Percentiles rank a stretch among this genome's conserved stretches.
Evolutionary conservation across 192 early-diverging fungal genomes (phyloP).

Genomic region (Hyaloraphidium curvatum): DNA sequence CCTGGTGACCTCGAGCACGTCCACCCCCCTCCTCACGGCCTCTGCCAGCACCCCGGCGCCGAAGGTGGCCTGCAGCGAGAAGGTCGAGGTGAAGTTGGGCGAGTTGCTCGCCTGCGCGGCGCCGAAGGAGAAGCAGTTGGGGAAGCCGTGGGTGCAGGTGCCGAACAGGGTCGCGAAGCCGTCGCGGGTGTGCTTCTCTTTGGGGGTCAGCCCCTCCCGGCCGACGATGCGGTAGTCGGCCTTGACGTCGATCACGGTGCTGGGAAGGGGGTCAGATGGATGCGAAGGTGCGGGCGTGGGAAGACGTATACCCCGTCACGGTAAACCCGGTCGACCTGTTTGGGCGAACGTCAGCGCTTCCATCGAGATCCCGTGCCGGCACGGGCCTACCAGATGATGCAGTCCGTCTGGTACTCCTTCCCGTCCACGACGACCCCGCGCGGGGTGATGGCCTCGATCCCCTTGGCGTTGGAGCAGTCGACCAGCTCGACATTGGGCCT

Average conservation of each 20-base stretch:
- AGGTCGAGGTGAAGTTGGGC: background rate
- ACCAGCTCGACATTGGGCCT: constrained; percentile 2
- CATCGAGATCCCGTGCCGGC: too few relatives aligned
- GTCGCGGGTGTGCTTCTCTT: background rate
- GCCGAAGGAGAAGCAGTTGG: background rate
- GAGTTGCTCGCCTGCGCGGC: background rate
- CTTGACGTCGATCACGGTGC: background rate
- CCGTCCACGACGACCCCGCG: background rate
- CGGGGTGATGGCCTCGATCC: background rate
- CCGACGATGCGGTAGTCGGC: background rate
- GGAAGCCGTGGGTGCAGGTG: background rate
- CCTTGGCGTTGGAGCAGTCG: background rate
- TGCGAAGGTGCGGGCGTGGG: too few relatives aligned
- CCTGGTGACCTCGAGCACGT: background rate
- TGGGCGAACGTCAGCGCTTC: too few relatives aligned
- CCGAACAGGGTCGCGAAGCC: background rate
- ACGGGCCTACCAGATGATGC: constrained; percentile 5
- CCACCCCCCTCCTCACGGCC: background rate
- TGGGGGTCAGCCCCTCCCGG: background rate
- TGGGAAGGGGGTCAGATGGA: too few relatives aligned
- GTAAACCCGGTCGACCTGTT: background rate
- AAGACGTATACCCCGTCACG: too few relatives aligned
- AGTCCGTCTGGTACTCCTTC: background rate
- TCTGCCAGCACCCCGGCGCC: background rate
- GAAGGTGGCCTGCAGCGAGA: background rate